Evolutionary conservation across 306 rosid genomes (phyloP).

Genomic region (Cotoneaster glaucophyllus): DNA sequence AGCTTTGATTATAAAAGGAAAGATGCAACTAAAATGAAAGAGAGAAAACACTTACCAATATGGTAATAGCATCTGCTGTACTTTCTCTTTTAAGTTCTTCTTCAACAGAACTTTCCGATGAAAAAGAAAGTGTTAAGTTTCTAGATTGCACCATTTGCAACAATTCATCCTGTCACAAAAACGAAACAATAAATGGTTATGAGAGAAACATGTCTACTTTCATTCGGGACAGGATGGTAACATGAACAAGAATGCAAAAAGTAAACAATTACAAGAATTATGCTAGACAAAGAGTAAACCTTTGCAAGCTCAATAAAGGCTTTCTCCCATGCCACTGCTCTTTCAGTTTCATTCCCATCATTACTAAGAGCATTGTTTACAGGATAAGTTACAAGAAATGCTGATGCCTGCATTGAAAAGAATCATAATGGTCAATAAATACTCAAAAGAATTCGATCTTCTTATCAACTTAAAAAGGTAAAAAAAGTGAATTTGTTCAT

Average conservation of each 20-base stretch:
- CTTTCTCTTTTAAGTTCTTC: constrained; percentile 97
- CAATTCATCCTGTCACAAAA: constrained; percentile 62
- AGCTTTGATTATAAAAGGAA: background rate
- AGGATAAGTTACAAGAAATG: constrained; percentile 79
- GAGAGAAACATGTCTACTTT: background rate
- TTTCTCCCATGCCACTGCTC: constrained; percentile 95
- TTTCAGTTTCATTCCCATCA: constrained; percentile 60
- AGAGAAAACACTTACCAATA: constrained; percentile 50
- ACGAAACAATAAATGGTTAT: background rate
- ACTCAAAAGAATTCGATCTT: constrained; percentile 4
- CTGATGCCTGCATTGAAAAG: constrained; percentile 71
- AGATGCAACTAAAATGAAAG: background rate
- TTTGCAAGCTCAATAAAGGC: constrained; percentile 79
- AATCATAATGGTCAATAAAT: constrained; percentile 29
- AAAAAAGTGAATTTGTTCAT: background rate
- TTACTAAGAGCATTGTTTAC: constrained; percentile 73
- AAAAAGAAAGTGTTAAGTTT: constrained; percentile 85
- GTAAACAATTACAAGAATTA: background rate
- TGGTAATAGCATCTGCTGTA: constrained; percentile 89
- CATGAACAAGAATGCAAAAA: background rate
- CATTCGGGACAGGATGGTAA: constrained; percentile 5
- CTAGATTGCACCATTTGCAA: constrained; percentile 68
- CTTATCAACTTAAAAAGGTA: constrained; percentile 10
- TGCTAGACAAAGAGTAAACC: constrained; percentile 43
- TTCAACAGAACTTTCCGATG: constrained; percentile 96